Evolutionary conservation across 345 rosid genomes (phyloP).

Genomic region (Bretschneidera sinensis): DNA sequence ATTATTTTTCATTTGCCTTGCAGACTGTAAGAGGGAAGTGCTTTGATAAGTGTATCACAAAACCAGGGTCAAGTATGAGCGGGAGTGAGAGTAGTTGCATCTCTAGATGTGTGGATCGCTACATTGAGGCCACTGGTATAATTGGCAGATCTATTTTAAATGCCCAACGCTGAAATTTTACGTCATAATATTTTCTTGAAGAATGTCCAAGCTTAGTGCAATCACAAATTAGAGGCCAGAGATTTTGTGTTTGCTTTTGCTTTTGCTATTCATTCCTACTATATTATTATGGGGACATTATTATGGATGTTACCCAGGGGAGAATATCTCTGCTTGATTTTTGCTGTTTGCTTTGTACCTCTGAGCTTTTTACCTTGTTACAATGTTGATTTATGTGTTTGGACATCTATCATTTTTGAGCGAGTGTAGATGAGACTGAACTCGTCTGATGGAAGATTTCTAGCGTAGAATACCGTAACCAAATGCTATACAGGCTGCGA

Average conservation of each 20-base stretch:
- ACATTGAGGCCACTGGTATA: slow-evolving; percentile 89
- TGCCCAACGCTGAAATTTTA: slow-evolving; percentile 33
- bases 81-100: slow-evolving; percentile 93
- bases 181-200: not conserved
- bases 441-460: too few relatives aligned
- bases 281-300: not conserved
- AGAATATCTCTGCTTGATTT: too few relatives aligned
- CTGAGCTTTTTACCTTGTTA: too few relatives aligned
- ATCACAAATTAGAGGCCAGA: not conserved
- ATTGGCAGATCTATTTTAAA: slow-evolving; percentile 62
- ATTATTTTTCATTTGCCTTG: not conserved
- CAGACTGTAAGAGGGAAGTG: slow-evolving; percentile 86
- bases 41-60: slow-evolving; percentile 79
- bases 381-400: too few relatives aligned
- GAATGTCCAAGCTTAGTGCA: not conserved
- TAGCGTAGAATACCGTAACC: too few relatives aligned
- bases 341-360: not conserved
- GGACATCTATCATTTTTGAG: too few relatives aligned
- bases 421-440: too few relatives aligned
- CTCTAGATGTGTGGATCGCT: slow-evolving; percentile 96
- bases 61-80: slow-evolving; percentile 87
- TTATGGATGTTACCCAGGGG: not conserved
- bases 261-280: slow-evolving; percentile 4
- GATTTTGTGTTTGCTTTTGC: slow-evolving; percentile 2
- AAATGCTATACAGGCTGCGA: too few relatives aligned